Evolutionary conservation across 371 early-diverging fungal species (phyloP), one percentile per base, ranked within the genome.

Genomic region (Mucor racemosus): DNA sequence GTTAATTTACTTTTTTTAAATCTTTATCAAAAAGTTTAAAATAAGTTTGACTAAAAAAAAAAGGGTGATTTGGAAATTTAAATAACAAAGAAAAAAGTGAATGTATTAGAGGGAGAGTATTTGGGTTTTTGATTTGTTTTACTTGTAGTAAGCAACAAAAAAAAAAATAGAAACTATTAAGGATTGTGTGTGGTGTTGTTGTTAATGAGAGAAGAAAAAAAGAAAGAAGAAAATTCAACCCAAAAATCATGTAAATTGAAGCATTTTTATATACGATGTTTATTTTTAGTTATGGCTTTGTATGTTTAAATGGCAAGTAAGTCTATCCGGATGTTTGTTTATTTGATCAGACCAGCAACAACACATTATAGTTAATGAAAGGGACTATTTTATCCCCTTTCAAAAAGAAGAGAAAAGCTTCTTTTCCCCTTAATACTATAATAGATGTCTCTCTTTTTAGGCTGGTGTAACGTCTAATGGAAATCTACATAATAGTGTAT

Each of bases 1-100:
- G 53, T 41, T 54, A 26, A 39, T 15, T 65, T 55, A 59, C 48
- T 36, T 33, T 41, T 33, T 56, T 44, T 62, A 68, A 67, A 61
- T 62, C 68, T 68, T 68, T 68, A 50, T 68, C 68, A 42, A 68
- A 68, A 68, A 68, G 68, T 57, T 68, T 66, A 66, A 66, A 65
- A 65, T 39, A 65, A 65, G 46, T 39, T 60, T 56, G 62, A 48
- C 62, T 63, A 19, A 61, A 48, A 61, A 48, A 60, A 48, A 63
- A 64, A 58, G 59, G 58, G 63, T 63, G 19, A 8, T 38, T 48
- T 38, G 46, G 39, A 11, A 60, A 66, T 46, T 44, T 26, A 38
- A 38, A 26, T 26, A 26, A 26, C 26, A 26, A 26, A 26, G 26
- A 26, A 3, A 26, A 26, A 26, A 66, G 67, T 66, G 67, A 61